Conservation (phyloP, 768 basidiomycete species). For the Gelatoporia subvermispora region DNA sequence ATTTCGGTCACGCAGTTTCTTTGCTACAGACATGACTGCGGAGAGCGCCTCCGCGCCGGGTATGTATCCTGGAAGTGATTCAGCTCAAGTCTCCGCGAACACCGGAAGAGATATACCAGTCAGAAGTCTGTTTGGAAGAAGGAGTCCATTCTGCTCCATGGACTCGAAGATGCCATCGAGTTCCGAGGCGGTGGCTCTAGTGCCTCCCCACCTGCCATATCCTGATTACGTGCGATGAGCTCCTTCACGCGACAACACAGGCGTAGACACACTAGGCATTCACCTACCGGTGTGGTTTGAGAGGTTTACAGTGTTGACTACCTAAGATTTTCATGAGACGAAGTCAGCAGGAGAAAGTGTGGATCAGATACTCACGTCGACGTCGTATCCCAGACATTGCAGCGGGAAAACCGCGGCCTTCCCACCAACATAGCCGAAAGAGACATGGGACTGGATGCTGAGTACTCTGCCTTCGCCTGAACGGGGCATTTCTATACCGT, state of each 20-base stretch:
- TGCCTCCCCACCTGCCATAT: constrained; percentile 78
- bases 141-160: constrained; percentile 73
- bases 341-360: background rate
- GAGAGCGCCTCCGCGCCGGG: constrained; percentile 76
- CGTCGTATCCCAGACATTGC: constrained; percentile 89
- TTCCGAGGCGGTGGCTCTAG: constrained; percentile 72
- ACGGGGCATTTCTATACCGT: background rate
- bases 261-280: background rate
- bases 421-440: constrained; percentile 89
- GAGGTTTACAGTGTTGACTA: constrained; percentile 90
- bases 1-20: constrained; percentile 51
- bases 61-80: constrained; percentile 64
- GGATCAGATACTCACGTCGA: constrained; percentile 61
- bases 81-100: background rate
- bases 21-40: constrained; percentile 59
- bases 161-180: constrained; percentile 68
- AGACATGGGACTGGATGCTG: constrained; percentile 91
- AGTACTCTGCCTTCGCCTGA: constrained; percentile 52
- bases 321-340: constrained; percentile 32
- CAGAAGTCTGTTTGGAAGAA: constrained; percentile 66
- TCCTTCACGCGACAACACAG: background rate
- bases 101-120: constrained; percentile 47
- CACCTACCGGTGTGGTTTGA: constrained; percentile 84
- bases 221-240: constrained; percentile 40
- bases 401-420: constrained; percentile 75